phyloP scores from a whole-genome alignment of 306 rosid genomes.

The Cicer cuneatum region DNA sequence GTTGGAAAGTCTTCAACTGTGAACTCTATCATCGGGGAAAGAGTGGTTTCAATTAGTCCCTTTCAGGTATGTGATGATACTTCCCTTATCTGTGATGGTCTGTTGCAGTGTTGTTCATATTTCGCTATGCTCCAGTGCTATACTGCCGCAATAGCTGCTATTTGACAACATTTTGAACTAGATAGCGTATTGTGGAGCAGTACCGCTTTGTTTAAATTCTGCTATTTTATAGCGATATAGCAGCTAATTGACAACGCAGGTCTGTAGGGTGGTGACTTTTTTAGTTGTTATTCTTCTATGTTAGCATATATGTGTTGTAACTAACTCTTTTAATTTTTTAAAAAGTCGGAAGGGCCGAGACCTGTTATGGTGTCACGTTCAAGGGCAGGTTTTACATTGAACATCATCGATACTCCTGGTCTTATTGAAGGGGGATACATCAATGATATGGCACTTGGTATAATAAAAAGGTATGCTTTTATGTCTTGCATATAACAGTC shows the following conservation, averaged over 20 bases:
- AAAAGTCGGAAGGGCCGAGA: constrained; percentile 84
- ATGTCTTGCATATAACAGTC: background rate
- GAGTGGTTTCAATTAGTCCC: constrained; percentile 83
- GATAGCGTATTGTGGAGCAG: too few relatives aligned
- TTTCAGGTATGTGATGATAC: constrained; percentile 67
- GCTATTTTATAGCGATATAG: too few relatives aligned
- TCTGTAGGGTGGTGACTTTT: background rate
- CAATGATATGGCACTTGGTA: constrained; percentile 75
- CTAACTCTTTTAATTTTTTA: constrained; percentile 4
- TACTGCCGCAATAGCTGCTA: too few relatives aligned
- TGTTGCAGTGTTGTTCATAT: too few relatives aligned
- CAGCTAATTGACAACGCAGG: background rate
- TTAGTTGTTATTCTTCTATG: constrained; percentile 7
- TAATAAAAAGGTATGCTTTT: constrained; percentile 70
- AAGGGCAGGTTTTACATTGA: constrained; percentile 87
- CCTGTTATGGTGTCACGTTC: constrained; percentile 89
- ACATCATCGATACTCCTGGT: constrained; percentile 96
- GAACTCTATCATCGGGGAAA: constrained; percentile 91
- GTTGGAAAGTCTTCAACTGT: constrained; percentile 97
- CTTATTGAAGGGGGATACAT: constrained; percentile 96
- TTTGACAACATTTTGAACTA: too few relatives aligned
- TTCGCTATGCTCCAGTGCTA: too few relatives aligned
- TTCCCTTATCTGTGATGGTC: background rate
- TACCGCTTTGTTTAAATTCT: too few relatives aligned
- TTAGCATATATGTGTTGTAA: constrained; percentile 7